Evolutionary conservation across 495 filamentous ascomycete genomes (phyloP).

Genomic region (Podospora pseudocomata): DNA sequence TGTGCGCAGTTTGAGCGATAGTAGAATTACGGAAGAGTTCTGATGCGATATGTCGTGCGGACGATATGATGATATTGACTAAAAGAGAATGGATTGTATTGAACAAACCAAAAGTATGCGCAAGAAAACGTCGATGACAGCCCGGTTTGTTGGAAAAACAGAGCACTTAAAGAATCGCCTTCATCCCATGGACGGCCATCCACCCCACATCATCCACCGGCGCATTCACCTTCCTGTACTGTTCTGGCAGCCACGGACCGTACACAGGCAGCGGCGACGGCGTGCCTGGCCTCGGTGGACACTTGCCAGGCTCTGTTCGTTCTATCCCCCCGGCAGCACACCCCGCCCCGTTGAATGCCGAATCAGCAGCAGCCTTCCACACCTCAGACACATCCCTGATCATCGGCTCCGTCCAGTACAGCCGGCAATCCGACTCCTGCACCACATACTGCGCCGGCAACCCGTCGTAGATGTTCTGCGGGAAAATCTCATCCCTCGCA

Average conservation of each 20-base stretch:
- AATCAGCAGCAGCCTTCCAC: conserved; percentile 49
- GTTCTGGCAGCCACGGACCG: neutral
- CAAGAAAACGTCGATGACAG: neutral
- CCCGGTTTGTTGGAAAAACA: neutral
- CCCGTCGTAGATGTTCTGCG: conserved; percentile 31
- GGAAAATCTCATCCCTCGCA: conserved; percentile 28
- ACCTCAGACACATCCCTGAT: conserved; percentile 39
- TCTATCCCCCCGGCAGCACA: conserved; percentile 15
- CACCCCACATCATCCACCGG: neutral
- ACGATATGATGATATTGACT: too few relatives aligned
- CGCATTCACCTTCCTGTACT: neutral
- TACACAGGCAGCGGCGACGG: neutral
- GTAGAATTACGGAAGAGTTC: too few relatives aligned
- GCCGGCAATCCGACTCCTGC: conserved; percentile 48
- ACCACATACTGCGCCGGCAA: conserved; percentile 50
- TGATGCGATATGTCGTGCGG: too few relatives aligned
- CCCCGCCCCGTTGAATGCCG: conserved; percentile 49
- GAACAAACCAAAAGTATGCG: too few relatives aligned
- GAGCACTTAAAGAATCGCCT: neutral
- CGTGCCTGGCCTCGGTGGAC: neutral
- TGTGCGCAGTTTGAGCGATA: too few relatives aligned
- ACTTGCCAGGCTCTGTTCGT: neutral
- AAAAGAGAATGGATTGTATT: too few relatives aligned
- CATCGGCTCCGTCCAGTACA: conserved; percentile 49
- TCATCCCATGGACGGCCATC: conserved; percentile 1